Conservation (phyloP, 768 basidiomycete genomes). For the Sutorius australiensis region DNA sequence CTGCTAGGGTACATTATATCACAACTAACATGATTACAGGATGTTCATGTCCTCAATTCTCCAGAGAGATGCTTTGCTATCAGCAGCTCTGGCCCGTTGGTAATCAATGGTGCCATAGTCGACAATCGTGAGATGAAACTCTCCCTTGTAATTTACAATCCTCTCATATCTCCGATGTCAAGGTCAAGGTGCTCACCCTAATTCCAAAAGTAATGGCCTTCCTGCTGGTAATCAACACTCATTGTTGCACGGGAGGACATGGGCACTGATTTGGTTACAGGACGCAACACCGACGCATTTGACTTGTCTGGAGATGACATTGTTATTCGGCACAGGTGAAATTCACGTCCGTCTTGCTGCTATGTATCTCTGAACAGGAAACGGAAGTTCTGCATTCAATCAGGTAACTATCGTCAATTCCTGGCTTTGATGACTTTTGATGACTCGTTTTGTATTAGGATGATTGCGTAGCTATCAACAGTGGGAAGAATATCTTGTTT, state of each 20-base stretch:
- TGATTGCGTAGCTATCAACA: slow-evolving; percentile 58
- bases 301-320: slow-evolving; percentile 38
- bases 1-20: background rate
- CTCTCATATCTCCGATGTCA: background rate
- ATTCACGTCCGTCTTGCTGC: background rate
- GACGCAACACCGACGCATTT: slow-evolving; percentile 51
- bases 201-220: slow-evolving; percentile 45
- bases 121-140: slow-evolving; percentile 49
- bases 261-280: slow-evolving; percentile 14
- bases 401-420: slow-evolving; percentile 11
- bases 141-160: background rate
- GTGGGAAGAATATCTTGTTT: slow-evolving; percentile 44
- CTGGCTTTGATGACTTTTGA: background rate
- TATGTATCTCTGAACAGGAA: background rate
- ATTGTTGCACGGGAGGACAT: background rate
- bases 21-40: slow-evolving; percentile 15
- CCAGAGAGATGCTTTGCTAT: slow-evolving; percentile 35
- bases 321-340: slow-evolving; percentile 30
- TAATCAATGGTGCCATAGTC: slow-evolving; percentile 46
- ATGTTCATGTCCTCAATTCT: slow-evolving; percentile 37
- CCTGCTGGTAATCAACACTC: slow-evolving; percentile 39
- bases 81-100: slow-evolving; percentile 26
- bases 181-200: slow-evolving; percentile 53
- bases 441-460: slow-evolving; percentile 34
- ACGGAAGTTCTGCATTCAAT: slow-evolving; percentile 22